Conservation (phyloP, 2,329 filamentous ascomycete genomes). For the Scedosporium dehoogii region DNA sequence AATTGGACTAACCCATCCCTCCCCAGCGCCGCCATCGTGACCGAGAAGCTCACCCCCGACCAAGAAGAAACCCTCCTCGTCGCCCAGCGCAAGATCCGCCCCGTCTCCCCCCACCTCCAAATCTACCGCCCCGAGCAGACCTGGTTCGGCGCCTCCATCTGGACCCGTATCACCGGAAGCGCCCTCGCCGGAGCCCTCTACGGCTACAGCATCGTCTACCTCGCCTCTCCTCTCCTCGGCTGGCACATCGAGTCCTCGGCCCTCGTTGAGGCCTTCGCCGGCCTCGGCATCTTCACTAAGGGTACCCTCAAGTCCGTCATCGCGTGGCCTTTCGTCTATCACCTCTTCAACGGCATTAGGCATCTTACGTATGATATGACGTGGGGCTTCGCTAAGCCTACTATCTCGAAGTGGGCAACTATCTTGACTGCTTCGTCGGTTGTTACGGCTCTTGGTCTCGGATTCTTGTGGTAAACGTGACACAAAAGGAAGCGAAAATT, state of each 20-base stretch:
- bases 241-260: conserved; percentile 50
- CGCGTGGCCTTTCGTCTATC: conserved; percentile 51
- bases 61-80: conserved; percentile 59
- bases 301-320: conserved; percentile 43
- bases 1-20: conserved; percentile 4
- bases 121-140: conserved; percentile 86
- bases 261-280: conserved; percentile 50
- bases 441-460: conserved; percentile 32
- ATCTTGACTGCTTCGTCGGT: conserved; percentile 37
- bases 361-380: conserved; percentile 44
- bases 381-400: conserved; percentile 37
- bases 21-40: conserved; percentile 39
- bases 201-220: conserved; percentile 70
- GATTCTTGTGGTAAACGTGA: conserved; percentile 33
- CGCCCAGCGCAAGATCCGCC: conserved; percentile 70
- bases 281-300: conserved; percentile 50
- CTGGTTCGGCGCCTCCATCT: conserved; percentile 61
- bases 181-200: conserved; percentile 66
- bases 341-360: conserved; percentile 44
- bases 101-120: conserved; percentile 71
- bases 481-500: background rate
- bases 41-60: conserved; percentile 43
- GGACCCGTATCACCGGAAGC: conserved; percentile 78
- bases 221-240: conserved; percentile 64
- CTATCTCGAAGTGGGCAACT: conserved; percentile 35